Evolutionary conservation across 2,329 filamentous ascomycete species (phyloP).

Genomic region (Fusarium duplospermum): DNA sequence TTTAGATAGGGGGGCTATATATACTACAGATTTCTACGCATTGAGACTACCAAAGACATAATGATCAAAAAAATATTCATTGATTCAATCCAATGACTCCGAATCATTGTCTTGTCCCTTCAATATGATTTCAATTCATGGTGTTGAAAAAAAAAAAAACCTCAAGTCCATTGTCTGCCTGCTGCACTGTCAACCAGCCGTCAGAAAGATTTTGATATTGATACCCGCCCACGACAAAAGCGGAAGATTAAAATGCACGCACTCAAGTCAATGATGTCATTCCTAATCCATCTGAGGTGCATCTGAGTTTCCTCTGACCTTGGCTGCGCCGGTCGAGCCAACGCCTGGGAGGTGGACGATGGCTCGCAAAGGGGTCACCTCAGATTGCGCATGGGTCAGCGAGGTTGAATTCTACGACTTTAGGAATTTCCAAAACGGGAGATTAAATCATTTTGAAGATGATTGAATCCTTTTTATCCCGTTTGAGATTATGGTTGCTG

Average conservation of each 20-base stretch:
- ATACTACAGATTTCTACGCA: constrained; percentile 3
- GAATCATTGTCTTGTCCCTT: background rate
- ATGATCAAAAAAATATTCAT: background rate
- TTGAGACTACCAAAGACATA: background rate
- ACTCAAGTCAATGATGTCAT: background rate
- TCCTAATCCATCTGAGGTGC: background rate
- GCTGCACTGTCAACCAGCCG: background rate
- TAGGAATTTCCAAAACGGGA: background rate
- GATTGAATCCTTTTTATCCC: background rate
- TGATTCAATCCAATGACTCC: background rate
- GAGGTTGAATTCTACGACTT: background rate
- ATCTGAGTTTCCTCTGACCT: background rate
- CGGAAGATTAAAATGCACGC: background rate
- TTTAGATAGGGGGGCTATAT: background rate
- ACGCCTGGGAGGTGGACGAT: background rate
- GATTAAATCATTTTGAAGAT: background rate
- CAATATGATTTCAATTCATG: background rate
- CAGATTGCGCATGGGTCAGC: background rate
- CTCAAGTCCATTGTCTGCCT: background rate
- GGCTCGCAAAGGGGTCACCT: background rate
- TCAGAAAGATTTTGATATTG: constrained; percentile 23
- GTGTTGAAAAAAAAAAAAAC: background rate
- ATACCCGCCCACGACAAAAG: background rate
- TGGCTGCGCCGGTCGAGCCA: background rate
- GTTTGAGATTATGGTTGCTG: background rate